These are phyloP conservation scores for Beauveria sp. DNA, from an alignment of 2,329 filamentous ascomycete genomes.

Conservation along the genomic window DNA sequence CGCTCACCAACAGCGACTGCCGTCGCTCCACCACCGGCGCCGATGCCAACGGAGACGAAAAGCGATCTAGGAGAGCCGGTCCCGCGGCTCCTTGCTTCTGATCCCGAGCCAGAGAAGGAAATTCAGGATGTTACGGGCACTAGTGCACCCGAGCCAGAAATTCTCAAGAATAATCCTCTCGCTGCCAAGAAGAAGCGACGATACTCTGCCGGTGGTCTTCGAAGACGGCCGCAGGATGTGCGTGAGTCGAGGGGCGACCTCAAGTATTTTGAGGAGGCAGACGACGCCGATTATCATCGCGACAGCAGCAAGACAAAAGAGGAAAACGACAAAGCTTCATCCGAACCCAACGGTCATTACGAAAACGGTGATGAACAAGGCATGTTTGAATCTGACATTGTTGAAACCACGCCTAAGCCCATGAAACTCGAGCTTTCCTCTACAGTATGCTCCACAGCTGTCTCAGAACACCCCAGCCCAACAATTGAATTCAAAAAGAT, in stretches of 20 bases:
- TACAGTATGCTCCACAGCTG: constrained; percentile 21
- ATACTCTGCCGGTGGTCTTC: constrained; percentile 80
- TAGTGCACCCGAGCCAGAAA: constrained; percentile 57
- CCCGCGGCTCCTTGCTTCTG: constrained; percentile 18
- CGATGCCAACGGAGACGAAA: constrained; percentile 19
- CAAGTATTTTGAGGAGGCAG: constrained; percentile 86
- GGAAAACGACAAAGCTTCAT: neutral
- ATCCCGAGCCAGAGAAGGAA: constrained; percentile 28
- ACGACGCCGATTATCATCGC: constrained; percentile 58
- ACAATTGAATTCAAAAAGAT: constrained; percentile 33
- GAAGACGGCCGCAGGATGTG: constrained; percentile 65
- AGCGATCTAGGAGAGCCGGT: constrained; percentile 27
- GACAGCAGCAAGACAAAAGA: neutral
- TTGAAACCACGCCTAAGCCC: neutral
- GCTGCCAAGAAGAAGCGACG: constrained; percentile 53
- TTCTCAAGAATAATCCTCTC: constrained; percentile 34
- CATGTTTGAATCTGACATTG: constrained; percentile 9
- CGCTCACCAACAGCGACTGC: neutral
- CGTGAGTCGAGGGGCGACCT: constrained; percentile 64
- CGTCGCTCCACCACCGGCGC: neutral
- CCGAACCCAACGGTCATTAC: neutral
- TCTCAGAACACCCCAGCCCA: constrained; percentile 31
- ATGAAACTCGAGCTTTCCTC: constrained; percentile 21
- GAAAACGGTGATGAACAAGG: constrained; percentile 52
- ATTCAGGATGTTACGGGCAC: constrained; percentile 53